These are phyloP conservation scores for Pseudopediastrum boryanum DNA, from an alignment of 139 green algal species.

Conservation along the genomic window DNA sequence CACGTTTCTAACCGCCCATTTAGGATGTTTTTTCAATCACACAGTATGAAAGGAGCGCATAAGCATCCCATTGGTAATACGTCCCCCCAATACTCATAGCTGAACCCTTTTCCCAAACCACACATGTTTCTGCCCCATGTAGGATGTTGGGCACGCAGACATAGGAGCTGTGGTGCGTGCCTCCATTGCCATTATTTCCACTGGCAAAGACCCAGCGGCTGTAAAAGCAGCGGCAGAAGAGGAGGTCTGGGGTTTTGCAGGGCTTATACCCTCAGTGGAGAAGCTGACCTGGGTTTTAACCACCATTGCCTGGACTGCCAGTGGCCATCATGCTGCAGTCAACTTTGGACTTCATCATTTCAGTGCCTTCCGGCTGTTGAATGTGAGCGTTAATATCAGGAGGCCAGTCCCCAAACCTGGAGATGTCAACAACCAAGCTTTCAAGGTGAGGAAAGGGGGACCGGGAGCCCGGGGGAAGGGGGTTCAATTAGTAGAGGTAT, in stretches of 20 bases:
- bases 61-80: too few species aligned
- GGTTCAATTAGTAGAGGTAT: too few species aligned
- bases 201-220: not conserved
- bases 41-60: too few species aligned
- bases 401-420: constrained; percentile 4
- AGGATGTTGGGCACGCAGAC: too few species aligned
- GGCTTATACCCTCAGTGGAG: constrained; percentile 21
- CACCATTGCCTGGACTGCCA: constrained; percentile 54
- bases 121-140: too few species aligned
- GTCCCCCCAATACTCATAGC: too few species aligned
- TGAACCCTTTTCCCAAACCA: too few species aligned
- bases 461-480: too few species aligned
- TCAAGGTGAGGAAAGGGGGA: not conserved
- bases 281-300: constrained; percentile 42
- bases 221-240: constrained; percentile 5
- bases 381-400: constrained; percentile 26
- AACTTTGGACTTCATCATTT: constrained; percentile 66
- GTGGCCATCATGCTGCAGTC: constrained; percentile 52
- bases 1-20: too few species aligned
- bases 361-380: constrained; percentile 41
- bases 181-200: too few species aligned
- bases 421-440: not conserved
- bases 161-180: too few species aligned
- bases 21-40: too few species aligned
- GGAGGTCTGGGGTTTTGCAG: constrained; percentile 36